phyloP scores from a whole-genome alignment of 2,329 filamentous ascomycete genomes.

The Ophiostoma triangulosporum region DNA sequence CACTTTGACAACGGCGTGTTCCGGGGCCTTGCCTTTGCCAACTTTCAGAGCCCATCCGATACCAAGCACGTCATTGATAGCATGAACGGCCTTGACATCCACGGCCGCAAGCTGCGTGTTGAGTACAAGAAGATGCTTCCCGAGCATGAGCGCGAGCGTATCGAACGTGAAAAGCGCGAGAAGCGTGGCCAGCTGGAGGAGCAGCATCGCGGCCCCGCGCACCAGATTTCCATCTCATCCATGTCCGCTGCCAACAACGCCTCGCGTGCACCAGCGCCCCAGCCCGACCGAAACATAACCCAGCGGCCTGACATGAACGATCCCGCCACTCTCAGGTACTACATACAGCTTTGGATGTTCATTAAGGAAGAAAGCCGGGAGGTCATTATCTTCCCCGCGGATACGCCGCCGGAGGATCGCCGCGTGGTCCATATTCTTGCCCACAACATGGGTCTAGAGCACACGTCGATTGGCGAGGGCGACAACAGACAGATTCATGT shows the following conservation, averaged over 20 bases:
- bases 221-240: constrained; percentile 76
- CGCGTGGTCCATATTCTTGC: constrained; percentile 87
- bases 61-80: constrained; percentile 83
- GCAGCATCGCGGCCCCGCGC: constrained; percentile 79
- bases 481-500: constrained; percentile 86
- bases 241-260: constrained; percentile 25
- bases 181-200: constrained; percentile 92
- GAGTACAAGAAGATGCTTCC: constrained; percentile 99
- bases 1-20: constrained; percentile 98
- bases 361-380: constrained; percentile 58
- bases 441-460: constrained; percentile 85
- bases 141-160: constrained; percentile 82
- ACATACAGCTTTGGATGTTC: constrained; percentile 82
- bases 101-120: constrained; percentile 84
- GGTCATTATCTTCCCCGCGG: constrained; percentile 69
- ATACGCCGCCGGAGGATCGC: constrained; percentile 69
- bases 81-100: constrained; percentile 91
- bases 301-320: constrained; percentile 62
- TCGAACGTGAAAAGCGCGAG: constrained; percentile 93
- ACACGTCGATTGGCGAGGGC: constrained; percentile 77
- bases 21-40: constrained; percentile 88
- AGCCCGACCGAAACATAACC: constrained; percentile 3
- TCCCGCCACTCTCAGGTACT: constrained; percentile 72
- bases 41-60: constrained; percentile 92
- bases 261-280: constrained; percentile 1